A percentile compares a stretch with the other conserved stretches of the same genome.
Conservation (phyloP, 164 flowering plant genomes). For the Kingdonia uniflora region DNA sequence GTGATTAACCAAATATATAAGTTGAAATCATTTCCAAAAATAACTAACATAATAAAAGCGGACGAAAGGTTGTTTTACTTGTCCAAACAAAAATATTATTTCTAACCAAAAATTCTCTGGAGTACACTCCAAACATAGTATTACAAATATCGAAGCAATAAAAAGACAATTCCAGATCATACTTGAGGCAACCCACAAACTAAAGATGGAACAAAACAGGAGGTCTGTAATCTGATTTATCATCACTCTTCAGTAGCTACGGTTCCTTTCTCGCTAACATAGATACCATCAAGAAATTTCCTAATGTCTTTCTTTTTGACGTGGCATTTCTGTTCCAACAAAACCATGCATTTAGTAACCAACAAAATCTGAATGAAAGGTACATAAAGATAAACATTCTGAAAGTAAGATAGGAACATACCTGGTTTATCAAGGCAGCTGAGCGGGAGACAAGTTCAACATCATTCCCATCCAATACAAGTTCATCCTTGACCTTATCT, state of each 20-base stretch:
- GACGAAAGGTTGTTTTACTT: too few species aligned
- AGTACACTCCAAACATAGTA: too few species aligned
- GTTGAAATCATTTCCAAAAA: too few species aligned
- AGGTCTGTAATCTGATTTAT: too few species aligned
- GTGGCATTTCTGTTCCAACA: conserved; percentile 47
- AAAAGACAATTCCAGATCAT: too few species aligned
- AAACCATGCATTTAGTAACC: neutral
- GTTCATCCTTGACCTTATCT: conserved; percentile 76
- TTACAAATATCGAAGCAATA: too few species aligned
- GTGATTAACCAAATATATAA: too few species aligned
- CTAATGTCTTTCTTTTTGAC: conserved; percentile 64
- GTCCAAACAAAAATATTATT: too few species aligned
- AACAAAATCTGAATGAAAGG: neutral
- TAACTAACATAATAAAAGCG: too few species aligned
- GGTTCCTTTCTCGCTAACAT: conserved; percentile 54
- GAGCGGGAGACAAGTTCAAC: conserved; percentile 64
- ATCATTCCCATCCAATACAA: conserved; percentile 61
- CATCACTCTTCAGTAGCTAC: conserved; percentile 26
- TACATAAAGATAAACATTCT: neutral
- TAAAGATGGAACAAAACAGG: too few species aligned
- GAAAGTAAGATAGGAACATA: conserved; percentile 6
- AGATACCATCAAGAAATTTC: conserved; percentile 61
- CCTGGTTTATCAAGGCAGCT: conserved; percentile 55
- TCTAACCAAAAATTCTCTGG: too few species aligned
- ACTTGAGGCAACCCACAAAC: too few species aligned